A percentile compares a stretch with the other conserved stretches of the same genome.
Conservation (phyloP, 2,329 filamentous ascomycete genomes). For the Helotiales sp. region DNA sequence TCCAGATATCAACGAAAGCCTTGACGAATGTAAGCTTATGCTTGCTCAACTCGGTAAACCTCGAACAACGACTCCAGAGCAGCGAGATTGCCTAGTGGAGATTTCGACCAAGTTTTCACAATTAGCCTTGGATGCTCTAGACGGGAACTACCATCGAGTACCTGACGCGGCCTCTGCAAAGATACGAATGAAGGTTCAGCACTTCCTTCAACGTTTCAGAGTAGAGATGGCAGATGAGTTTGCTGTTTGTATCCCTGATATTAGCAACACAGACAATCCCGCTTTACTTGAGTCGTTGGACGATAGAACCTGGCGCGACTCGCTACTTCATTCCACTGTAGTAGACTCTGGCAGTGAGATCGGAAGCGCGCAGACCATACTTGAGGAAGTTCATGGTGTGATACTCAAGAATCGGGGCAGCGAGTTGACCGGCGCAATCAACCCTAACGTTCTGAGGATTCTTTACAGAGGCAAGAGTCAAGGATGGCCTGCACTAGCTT, state of each 20-base stretch:
- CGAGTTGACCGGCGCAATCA: constrained; percentile 10
- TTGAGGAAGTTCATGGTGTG: neutral
- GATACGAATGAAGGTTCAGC: neutral
- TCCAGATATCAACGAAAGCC: neutral
- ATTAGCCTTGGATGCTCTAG: constrained; percentile 12
- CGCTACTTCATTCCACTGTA: neutral
- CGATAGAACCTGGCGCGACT: neutral
- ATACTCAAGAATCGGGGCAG: constrained; percentile 7
- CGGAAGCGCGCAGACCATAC: neutral
- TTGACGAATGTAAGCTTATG: neutral
- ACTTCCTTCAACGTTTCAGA: neutral
- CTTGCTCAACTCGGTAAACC: constrained; percentile 5
- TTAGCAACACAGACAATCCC: too few species aligned
- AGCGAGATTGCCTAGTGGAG: constrained; percentile 3
- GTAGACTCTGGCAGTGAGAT: neutral
- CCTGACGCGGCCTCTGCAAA: constrained; percentile 6
- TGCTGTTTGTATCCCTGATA: neutral
- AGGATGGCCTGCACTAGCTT: neutral
- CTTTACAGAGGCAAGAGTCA: neutral
- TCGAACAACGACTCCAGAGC: constrained; percentile 1
- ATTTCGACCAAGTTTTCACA: constrained; percentile 10
- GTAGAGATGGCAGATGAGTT: neutral
- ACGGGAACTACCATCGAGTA: constrained; percentile 16
- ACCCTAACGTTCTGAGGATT: constrained; percentile 2
- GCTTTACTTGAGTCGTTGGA: neutral